Conservation (phyloP, 2,329 filamentous ascomycete species). For the Allantophomopsis cytisporea region DNA sequence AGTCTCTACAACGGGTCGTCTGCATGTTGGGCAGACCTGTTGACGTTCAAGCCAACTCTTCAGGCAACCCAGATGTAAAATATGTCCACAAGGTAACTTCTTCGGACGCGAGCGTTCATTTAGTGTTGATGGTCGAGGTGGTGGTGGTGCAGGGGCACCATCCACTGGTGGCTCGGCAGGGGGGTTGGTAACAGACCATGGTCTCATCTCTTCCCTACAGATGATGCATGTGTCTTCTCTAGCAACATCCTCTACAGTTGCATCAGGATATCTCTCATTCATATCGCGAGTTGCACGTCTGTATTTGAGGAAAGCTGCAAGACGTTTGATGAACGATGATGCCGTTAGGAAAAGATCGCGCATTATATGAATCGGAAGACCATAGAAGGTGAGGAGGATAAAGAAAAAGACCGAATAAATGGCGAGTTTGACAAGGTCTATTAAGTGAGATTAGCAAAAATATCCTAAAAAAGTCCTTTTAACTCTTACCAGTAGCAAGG, state of each 20-base stretch:
- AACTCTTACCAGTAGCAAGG: conserved; percentile 55
- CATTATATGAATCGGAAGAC: conserved; percentile 91
- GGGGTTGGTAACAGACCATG: conserved; percentile 45
- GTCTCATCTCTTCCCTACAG: conserved; percentile 88
- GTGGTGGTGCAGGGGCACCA: conserved; percentile 15
- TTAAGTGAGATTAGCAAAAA: too few relatives aligned
- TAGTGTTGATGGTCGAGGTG: conserved; percentile 27
- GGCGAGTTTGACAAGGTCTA: conserved; percentile 80
- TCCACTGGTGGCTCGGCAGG: conserved; percentile 19
- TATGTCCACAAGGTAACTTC: conserved; percentile 92
- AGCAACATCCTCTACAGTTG: conserved; percentile 70
- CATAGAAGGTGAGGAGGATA: conserved; percentile 87
- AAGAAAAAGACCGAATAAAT: conserved; percentile 89
- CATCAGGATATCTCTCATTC: conserved; percentile 82
- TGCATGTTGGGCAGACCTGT: conserved; percentile 92
- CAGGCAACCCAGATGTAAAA: conserved; percentile 85
- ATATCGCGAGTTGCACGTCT: conserved; percentile 87
- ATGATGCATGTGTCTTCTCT: conserved; percentile 95
- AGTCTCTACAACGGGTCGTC: conserved; percentile 58
- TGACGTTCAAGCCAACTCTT: conserved; percentile 96
- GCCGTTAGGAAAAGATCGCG: conserved; percentile 90
- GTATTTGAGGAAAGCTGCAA: conserved; percentile 82
- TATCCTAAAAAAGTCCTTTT: too few relatives aligned
- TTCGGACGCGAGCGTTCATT: conserved; percentile 82
- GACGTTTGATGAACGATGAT: conserved; percentile 77